Evolutionary conservation across 208 protist species (phyloP).

Genomic region (Plasmodiophora brassicae): DNA sequence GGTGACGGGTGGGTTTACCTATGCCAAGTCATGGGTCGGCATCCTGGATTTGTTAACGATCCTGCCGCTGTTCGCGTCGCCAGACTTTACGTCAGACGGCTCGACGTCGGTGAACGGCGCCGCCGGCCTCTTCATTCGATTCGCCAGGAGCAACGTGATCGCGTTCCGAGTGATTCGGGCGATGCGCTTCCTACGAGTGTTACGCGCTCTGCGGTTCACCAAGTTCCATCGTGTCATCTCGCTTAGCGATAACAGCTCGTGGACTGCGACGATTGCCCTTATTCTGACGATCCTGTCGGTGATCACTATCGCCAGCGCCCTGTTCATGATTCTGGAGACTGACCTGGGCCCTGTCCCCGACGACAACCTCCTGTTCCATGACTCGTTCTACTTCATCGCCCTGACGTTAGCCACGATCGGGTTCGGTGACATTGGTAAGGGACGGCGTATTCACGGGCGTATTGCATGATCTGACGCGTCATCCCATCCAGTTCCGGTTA

Average conservation of each 20-base stretch:
- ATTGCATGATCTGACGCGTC: neutral
- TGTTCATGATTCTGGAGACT: conserved; percentile 12
- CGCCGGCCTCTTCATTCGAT: conserved; percentile 12
- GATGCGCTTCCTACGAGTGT: neutral
- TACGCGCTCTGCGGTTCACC: neutral
- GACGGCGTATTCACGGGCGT: neutral
- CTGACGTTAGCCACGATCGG: conserved; percentile 7
- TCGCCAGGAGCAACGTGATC: conserved; percentile 6
- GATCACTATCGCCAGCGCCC: neutral
- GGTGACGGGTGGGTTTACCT: neutral
- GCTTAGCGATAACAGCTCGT: neutral
- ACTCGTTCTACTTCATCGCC: conserved; percentile 25
- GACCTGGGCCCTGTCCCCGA: neutral
- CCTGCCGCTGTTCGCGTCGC: neutral
- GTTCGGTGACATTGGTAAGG: neutral
- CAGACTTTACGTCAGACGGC: neutral
- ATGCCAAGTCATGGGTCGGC: neutral
- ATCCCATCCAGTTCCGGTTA: neutral
- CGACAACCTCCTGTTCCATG: neutral
- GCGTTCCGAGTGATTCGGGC: neutral
- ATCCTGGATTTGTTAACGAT: neutral
- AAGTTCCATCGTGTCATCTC: neutral
- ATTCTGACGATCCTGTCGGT: neutral
- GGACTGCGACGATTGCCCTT: neutral
- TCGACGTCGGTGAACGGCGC: too few relatives aligned